These are phyloP conservation scores for Ophiostoma sp. DNA, from an alignment of 2,329 filamentous ascomycete species.

Conservation along the genomic window DNA sequence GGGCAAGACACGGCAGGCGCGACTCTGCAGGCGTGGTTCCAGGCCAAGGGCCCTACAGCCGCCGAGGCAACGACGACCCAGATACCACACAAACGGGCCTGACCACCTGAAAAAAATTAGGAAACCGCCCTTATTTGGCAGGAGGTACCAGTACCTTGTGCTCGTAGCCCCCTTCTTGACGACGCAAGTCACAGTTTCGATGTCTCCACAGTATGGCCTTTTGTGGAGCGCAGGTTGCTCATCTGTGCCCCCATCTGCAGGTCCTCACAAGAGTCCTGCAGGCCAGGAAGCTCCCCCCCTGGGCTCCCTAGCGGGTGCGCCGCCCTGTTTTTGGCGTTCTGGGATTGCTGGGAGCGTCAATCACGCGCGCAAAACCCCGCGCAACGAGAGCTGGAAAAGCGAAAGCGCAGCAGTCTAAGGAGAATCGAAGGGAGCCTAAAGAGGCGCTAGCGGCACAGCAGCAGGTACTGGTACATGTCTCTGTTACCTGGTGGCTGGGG, in stretches of 20 bases:
- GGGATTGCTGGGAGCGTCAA: neutral
- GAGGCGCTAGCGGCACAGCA: slow-evolving; percentile 11
- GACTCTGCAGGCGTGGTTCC: slow-evolving; percentile 3
- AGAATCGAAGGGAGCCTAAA: neutral
- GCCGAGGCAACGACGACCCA: slow-evolving; percentile 19
- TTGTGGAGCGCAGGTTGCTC: slow-evolving; percentile 6
- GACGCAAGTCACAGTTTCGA: neutral
- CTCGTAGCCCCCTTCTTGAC: neutral
- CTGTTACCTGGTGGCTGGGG: slow-evolving; percentile 3
- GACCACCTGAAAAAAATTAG: neutral
- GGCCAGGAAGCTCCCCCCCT: slow-evolving; percentile 9
- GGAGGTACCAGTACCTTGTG: slow-evolving; percentile 14
- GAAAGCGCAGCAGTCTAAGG: neutral
- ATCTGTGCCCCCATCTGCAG: neutral
- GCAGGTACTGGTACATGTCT: neutral
- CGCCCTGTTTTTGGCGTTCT: neutral
- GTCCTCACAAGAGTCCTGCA: slow-evolving; percentile 1
- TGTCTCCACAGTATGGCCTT: neutral
- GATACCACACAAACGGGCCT: neutral
- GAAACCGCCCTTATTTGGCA: neutral
- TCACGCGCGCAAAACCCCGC: slow-evolving; percentile 9
- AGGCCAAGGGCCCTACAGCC: slow-evolving; percentile 10
- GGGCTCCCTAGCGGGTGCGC: neutral
- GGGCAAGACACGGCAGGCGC: slow-evolving; percentile 15
- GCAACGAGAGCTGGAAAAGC: neutral